Base-by-base conservation (phyloP, 768 basidiomycete species). In the Royoungia palumana region DNA sequence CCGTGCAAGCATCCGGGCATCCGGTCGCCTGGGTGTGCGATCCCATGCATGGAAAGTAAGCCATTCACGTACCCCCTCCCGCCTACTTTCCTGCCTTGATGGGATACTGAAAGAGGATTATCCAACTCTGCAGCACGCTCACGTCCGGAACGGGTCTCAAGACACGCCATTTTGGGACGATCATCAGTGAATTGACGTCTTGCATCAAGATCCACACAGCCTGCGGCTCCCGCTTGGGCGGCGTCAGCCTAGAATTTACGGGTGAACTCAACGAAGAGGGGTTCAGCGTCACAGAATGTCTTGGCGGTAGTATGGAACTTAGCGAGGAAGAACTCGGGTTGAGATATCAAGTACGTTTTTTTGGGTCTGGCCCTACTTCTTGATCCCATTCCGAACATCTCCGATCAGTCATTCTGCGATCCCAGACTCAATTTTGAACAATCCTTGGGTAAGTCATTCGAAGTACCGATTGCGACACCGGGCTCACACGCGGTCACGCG, bases 31-130 rank as follows among this genome's bases (percentile, higher is more conserved):
- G 94, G 93, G 79, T 94, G 42, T 94, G 90, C 61, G 96, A 98
- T 69, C 94, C 94, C 3, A 98, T 98, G 95, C 95, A 98, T 59
- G 95, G 94, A 72, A 96, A 97, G 92, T 93, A 62, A 58, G 89
- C 77, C 37, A 28, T 51, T 40, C 44, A 25, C 42, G 27, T 6
- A 11, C 14, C 17, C 5, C 8, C 9, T 22, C 30, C 7, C 30
- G 12, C 46, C 14, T 4, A 16, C 16, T 30, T 45, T 13, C 28
- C 6, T 5, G 12, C 6, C 28, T 7, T 5, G 17, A 30, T 42
- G 27, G 30, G 35, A 10, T 10, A 5, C 49, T 56, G 27, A 52
- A 22, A 22, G 13, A 32, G n/a, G 9, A 6, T 17, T 7, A 6
- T 10, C 6, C 34, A 14, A 39, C 36, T 34, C 2, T 16, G 12